Conservation (phyloP, 495 filamentous ascomycete genomes). For the Penicillium canariense region DNA sequence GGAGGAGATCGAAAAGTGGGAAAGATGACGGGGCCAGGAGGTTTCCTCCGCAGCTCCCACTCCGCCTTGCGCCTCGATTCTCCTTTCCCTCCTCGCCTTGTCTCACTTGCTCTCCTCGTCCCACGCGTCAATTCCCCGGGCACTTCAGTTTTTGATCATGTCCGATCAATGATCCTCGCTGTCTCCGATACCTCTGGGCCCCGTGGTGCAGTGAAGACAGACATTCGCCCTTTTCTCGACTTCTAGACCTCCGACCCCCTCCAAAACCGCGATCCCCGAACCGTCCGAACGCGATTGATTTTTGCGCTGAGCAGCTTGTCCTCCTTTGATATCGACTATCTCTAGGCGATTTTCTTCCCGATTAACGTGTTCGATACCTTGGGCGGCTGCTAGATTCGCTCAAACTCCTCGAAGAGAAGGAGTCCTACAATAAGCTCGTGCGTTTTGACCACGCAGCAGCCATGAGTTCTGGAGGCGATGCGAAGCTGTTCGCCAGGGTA, state of each 20-base stretch:
- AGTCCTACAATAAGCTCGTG: constrained; percentile 8
- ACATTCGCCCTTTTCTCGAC: constrained; percentile 22
- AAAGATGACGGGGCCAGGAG: constrained; percentile 13
- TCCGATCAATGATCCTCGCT: constrained; percentile 15
- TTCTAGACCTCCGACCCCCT: constrained; percentile 6
- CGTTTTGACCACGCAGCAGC: constrained; percentile 23
- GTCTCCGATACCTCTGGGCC: constrained; percentile 17
- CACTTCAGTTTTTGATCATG: constrained; percentile 16
- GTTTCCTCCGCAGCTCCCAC: constrained; percentile 29
- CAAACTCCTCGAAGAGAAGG: constrained; percentile 9
- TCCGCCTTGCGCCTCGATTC: constrained; percentile 21
- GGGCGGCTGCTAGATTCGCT: constrained; percentile 8
- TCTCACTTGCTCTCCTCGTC: constrained; percentile 14
- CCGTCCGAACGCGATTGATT: background rate
- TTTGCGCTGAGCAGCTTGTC: background rate
- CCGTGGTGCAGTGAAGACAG: constrained; percentile 18
- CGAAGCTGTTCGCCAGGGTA: constrained; percentile 99
- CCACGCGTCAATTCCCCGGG: constrained; percentile 2
- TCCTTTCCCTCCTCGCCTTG: constrained; percentile 19
- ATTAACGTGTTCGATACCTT: constrained; percentile 17
- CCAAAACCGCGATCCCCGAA: constrained; percentile 5
- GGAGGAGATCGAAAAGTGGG: constrained; percentile 13
- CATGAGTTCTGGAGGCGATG: constrained; percentile 89
- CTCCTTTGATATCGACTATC: background rate
- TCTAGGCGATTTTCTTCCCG: background rate